Evolutionary conservation across 2,329 filamentous ascomycete species (phyloP).

Genomic region (Xylariaceae sp.): DNA sequence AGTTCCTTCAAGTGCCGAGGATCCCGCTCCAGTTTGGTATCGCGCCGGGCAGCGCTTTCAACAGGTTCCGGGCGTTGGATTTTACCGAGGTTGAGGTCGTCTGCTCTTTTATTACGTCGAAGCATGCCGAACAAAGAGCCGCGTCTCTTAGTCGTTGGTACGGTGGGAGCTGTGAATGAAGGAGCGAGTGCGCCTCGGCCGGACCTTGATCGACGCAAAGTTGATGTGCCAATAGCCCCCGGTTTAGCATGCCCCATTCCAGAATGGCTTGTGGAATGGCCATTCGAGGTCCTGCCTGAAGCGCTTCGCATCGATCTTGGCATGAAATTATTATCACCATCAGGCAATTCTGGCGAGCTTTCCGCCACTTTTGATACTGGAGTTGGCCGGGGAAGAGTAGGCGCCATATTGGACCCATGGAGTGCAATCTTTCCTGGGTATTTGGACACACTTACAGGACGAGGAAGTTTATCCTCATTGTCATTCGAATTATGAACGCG

Average conservation of each 20-base stretch:
- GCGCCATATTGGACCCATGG: constrained; percentile 27
- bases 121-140: constrained; percentile 54
- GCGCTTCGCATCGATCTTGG: constrained; percentile 26
- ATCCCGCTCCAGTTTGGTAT: constrained; percentile 57
- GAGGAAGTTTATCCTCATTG: constrained; percentile 44
- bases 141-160: constrained; percentile 33
- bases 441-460: constrained; percentile 28
- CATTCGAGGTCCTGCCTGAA: constrained; percentile 19
- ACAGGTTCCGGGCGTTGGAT: constrained; percentile 47
- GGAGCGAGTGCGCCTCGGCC: constrained; percentile 24
- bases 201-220: constrained; percentile 25
- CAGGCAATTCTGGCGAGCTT: constrained; percentile 54
- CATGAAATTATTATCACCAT: constrained; percentile 48
- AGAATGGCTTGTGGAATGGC: constrained; percentile 10
- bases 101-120: constrained; percentile 56
- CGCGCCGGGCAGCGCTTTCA: constrained; percentile 56
- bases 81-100: constrained; percentile 41
- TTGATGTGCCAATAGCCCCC: constrained; percentile 28
- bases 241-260: constrained; percentile 20
- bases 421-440: constrained; percentile 30
- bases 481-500: constrained; percentile 71
- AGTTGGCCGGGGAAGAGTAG: constrained; percentile 52
- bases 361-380: constrained; percentile 44
- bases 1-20: constrained; percentile 47
- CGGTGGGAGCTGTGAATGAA: constrained; percentile 21